A percentile compares a stretch with the other conserved stretches of the same genome.
Conservation (phyloP, 2,329 filamentous ascomycete genomes). For the Zymoseptoria crescenta region DNA sequence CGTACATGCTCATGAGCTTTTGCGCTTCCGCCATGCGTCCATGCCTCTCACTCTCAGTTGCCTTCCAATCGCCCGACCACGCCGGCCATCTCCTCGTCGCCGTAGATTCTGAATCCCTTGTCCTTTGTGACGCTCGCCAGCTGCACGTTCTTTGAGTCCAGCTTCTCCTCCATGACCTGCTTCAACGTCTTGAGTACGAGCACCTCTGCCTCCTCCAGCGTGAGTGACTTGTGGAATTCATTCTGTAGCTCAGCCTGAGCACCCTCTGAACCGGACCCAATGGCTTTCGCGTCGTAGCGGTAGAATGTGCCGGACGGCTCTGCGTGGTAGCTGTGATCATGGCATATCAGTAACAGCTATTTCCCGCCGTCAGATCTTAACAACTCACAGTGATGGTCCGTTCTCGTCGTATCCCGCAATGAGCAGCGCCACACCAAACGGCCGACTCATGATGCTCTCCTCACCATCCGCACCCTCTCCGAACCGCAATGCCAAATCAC, state of each 20-base stretch:
- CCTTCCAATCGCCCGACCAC: conserved; percentile 72
- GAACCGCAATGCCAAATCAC: conserved; percentile 90
- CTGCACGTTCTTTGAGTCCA: conserved; percentile 98
- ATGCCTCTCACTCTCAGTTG: conserved; percentile 30
- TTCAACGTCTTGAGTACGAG: conserved; percentile 95
- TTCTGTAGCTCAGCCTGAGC: conserved; percentile 97
- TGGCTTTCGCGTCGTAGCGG: conserved; percentile 97
- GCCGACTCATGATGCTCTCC: conserved; percentile 96
- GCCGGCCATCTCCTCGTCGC: conserved; percentile 90
- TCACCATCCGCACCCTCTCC: conserved; percentile 69
- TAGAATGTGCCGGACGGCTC: conserved; percentile 98
- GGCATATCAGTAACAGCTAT: conserved; percentile 1
- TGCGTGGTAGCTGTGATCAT: conserved; percentile 68
- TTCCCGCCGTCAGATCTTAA: neutral
- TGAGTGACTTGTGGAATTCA: conserved; percentile 97
- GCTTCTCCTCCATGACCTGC: conserved; percentile 99
- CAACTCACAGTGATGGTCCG: conserved; percentile 70
- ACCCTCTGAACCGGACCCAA: conserved; percentile 93
- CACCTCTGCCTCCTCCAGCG: conserved; percentile 85
- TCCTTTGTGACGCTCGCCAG: conserved; percentile 96
- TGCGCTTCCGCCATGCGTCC: conserved; percentile 1
- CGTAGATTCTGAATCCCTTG: conserved; percentile 97
- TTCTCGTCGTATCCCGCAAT: conserved; percentile 98
- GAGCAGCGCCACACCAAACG: conserved; percentile 91
- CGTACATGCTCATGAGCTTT: conserved; percentile 10